Conservation (phyloP, 1,139 yeast genomes). For the Lodderomyces jiufengensis region DNA sequence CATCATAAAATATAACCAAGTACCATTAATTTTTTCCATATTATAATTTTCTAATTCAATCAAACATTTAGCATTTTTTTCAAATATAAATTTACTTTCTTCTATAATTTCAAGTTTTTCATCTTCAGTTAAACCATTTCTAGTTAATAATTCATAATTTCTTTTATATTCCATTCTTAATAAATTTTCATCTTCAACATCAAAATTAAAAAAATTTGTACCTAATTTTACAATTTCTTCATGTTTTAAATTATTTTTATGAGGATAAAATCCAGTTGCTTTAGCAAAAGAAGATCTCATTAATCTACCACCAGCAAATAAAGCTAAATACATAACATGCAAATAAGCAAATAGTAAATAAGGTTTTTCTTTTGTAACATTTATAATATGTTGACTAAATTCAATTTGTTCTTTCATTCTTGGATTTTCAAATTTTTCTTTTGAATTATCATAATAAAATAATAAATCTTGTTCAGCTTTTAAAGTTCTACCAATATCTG, state of each 20-base stretch:
- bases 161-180: slow-evolving; percentile 67
- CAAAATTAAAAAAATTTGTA: slow-evolving; percentile 69
- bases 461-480: slow-evolving; percentile 59
- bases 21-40: slow-evolving; percentile 50
- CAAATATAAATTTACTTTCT: slow-evolving; percentile 64
- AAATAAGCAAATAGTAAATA: slow-evolving; percentile 75
- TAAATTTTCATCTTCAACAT: slow-evolving; percentile 63
- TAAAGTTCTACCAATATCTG: slow-evolving; percentile 62
- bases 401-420: slow-evolving; percentile 58
- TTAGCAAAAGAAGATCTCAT: slow-evolving; percentile 64
- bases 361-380: slow-evolving; percentile 58
- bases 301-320: slow-evolving; percentile 83
- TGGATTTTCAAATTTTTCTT: slow-evolving; percentile 54
- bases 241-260: slow-evolving; percentile 57
- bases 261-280: slow-evolving; percentile 73
- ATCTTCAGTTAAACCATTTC: slow-evolving; percentile 61
- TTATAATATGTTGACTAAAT: slow-evolving; percentile 58
- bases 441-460: slow-evolving; percentile 59
- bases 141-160: slow-evolving; percentile 73
- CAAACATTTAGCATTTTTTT: slow-evolving; percentile 57
- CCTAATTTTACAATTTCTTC: slow-evolving; percentile 61
- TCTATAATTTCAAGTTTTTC: slow-evolving; percentile 69
- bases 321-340: slow-evolving; percentile 81
- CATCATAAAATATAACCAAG: slow-evolving; percentile 53
- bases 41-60: slow-evolving; percentile 66